Conservation (phyloP, 306 rosid genomes). For the Hippophae rhamnoides region DNA sequence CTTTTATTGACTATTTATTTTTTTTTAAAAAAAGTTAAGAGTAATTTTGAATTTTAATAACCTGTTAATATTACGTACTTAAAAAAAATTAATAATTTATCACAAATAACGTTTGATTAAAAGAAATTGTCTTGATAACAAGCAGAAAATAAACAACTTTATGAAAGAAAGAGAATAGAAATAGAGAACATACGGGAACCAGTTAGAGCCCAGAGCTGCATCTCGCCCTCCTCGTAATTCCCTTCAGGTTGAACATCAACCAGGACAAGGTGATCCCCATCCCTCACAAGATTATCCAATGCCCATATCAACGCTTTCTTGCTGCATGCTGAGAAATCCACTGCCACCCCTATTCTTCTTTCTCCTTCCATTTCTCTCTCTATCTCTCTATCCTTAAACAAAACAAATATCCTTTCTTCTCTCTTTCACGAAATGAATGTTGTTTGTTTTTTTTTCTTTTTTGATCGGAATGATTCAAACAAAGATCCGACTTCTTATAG, state of each 20-base stretch:
- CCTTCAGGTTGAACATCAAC: constrained; percentile 33
- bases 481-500: no score
- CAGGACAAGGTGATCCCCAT: constrained; percentile 68
- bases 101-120: no score
- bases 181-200: constrained; percentile 56
- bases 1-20: no score
- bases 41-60: no score
- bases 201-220: constrained; percentile 67
- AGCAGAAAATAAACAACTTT: neutral
- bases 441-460: no score
- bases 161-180: neutral
- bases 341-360: constrained; percentile 70
- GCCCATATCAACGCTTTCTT: constrained; percentile 62
- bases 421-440: no score
- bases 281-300: constrained; percentile 49
- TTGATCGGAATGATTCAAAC: no score
- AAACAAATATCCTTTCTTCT: no score
- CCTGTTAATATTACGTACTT: no score
- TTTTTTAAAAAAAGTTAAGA: no score
- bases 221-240: constrained; percentile 60
- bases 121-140: neutral
- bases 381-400: no score
- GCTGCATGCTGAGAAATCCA: constrained; percentile 88
- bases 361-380: constrained; percentile 19
- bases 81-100: neutral